Evolutionary conservation across 805 yeast genomes (phyloP).

Genomic region (Lipomyces chichibuensis): DNA sequence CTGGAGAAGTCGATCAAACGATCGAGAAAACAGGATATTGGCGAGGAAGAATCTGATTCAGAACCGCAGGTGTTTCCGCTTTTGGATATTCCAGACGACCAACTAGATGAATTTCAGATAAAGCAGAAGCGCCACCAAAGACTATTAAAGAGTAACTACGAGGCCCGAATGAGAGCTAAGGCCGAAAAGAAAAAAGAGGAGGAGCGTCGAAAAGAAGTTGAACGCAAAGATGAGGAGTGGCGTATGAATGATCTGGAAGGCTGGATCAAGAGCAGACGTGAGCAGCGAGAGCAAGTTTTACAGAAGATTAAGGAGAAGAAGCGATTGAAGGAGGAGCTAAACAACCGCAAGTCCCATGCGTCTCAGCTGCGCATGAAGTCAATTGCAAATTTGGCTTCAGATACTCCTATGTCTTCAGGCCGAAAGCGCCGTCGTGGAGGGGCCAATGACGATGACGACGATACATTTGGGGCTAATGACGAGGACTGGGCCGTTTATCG

Average conservation of each 20-base stretch:
- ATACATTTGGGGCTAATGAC: conserved; percentile 92
- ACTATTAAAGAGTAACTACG: conserved; percentile 80
- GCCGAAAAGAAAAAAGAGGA: conserved; percentile 73
- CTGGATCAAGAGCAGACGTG: conserved; percentile 78
- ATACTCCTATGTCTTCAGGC: conserved; percentile 43
- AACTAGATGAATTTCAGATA: conserved; percentile 74
- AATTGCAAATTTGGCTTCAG: conserved; percentile 82
- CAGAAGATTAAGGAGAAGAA: conserved; percentile 65
- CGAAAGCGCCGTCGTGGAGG: conserved; percentile 36
- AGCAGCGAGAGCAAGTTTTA: conserved; percentile 61
- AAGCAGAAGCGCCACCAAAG: conserved; percentile 86
- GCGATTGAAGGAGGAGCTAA: conserved; percentile 73
- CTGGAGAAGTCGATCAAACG: conserved; percentile 71
- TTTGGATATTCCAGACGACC: conserved; percentile 81
- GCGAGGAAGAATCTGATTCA: conserved; percentile 57
- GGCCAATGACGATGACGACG: conserved; percentile 85
- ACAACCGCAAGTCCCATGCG: conserved; percentile 86
- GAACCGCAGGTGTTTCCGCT: conserved; percentile 68
- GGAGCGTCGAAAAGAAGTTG: conserved; percentile 61
- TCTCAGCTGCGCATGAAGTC: conserved; percentile 92
- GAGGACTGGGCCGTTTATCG: conserved; percentile 94
- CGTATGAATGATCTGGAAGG: conserved; percentile 69
- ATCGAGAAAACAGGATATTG: conserved; percentile 66
- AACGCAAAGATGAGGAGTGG: conserved; percentile 72
- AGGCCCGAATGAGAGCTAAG: conserved; percentile 81